Conservation (phyloP, 345 rosid genomes). For the Geranium brycei region DNA sequence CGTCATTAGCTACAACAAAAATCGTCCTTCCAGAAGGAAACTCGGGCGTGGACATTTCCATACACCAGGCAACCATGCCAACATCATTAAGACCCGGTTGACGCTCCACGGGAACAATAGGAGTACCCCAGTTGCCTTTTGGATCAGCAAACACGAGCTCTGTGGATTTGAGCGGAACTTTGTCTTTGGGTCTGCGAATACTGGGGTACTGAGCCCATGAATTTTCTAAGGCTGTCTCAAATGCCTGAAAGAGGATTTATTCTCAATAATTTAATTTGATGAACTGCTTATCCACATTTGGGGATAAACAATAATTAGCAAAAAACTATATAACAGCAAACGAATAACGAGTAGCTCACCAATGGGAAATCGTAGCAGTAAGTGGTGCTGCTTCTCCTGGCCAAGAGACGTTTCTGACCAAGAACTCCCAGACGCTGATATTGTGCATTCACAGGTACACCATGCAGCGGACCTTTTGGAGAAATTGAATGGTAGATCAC, state of each 20-base stretch:
- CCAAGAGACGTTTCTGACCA: slow-evolving; percentile 68
- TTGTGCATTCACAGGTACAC: slow-evolving; percentile 43
- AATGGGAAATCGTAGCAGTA: slow-evolving; percentile 96
- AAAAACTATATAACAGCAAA: slow-evolving; percentile 5
- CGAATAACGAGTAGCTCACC: slow-evolving; percentile 33
- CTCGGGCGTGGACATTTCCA: slow-evolving; percentile 89
- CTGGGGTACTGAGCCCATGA: slow-evolving; percentile 61
- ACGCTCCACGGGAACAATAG: slow-evolving; percentile 50
- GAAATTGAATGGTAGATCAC: slow-evolving; percentile 61
- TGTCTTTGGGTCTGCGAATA: slow-evolving; percentile 33
- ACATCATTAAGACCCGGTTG: slow-evolving; percentile 69
- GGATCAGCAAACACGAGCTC: slow-evolving; percentile 72
- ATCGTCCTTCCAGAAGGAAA: slow-evolving; percentile 86
- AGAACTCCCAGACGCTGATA: slow-evolving; percentile 68
- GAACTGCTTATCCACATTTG: slow-evolving; percentile 3
- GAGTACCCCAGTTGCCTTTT: slow-evolving; percentile 58
- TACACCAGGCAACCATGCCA: slow-evolving; percentile 97
- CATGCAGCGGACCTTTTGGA: slow-evolving; percentile 50
- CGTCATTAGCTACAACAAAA: slow-evolving; percentile 76
- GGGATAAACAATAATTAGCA: background rate
- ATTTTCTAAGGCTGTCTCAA: slow-evolving; percentile 66
- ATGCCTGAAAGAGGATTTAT: slow-evolving; percentile 49
- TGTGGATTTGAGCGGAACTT: slow-evolving; percentile 38
- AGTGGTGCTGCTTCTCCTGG: slow-evolving; percentile 79
- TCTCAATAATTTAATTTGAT: background rate